Base-by-base conservation (phyloP, 768 basidiomycete species). In the Vararia minispora region DNA sequence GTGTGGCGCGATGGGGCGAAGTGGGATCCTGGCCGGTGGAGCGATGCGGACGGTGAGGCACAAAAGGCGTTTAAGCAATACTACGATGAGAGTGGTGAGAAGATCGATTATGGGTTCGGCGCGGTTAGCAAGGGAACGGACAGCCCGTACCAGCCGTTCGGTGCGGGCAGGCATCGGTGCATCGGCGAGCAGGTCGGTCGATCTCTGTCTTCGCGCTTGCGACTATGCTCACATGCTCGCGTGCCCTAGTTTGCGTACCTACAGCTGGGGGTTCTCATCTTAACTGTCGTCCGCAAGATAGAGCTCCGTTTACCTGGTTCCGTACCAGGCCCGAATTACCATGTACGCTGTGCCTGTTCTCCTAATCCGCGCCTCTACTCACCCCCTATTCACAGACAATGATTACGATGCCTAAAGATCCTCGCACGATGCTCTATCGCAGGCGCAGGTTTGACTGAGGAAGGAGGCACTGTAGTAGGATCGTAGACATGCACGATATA, bases 31-130 rank as follows among this genome's bases (percentile, higher is more conserved):
- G 56, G 62, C 26, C 70, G 94, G 45, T 99, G 94, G 94, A 70
- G 68, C 28, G 91, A 95, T 50, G 71, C 76, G 16, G 74, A 82
- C 42, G 90, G 88, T 51, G 70, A 83, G 28, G 89, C 87, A 3
- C 78, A 79, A 18, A 69, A 77, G 54, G 89, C 89, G 12, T 75
- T 75, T 52, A 76, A 74, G 51, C 68, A 71, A 47, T 90, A 95
- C 52, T 59, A 63, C 28, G 85, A 85, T 49, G 78, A 78, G 50
- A 58, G 60, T 23, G 83, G 87, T 40, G 88, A 94, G 59, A 91
- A 91, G 66, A 67, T 98, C 44, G 95, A 99, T 59, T 99, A 82
- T 52, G 95, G 95, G 2, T 99, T 88, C 58, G 95, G 95, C 37
- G 75, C 79, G 43, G 85, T 99, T 36, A 87, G 82, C 65, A 97